Evolutionary conservation across 1,139 yeast species (phyloP).

Genomic region (Entelexis paramagnoliae): DNA sequence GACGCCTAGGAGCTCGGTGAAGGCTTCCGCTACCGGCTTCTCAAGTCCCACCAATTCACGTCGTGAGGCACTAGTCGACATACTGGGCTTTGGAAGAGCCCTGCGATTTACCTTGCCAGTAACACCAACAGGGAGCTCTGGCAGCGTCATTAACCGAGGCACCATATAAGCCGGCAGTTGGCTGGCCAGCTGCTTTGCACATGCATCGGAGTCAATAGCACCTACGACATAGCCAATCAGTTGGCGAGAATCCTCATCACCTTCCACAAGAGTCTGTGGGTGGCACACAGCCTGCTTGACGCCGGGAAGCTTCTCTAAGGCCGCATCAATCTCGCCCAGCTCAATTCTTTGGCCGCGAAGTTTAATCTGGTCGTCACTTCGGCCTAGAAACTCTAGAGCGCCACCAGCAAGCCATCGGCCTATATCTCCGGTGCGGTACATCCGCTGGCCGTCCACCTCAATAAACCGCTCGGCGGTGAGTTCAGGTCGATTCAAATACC

Average conservation of each 20-base stretch:
- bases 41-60: slow-evolving; percentile 9
- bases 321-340: slow-evolving; percentile 27
- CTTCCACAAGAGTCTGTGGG: slow-evolving; percentile 7
- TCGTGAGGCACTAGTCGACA: background rate
- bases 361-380: slow-evolving; percentile 28
- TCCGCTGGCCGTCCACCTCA: slow-evolving; percentile 8
- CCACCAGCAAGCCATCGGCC: slow-evolving; percentile 24
- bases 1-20: slow-evolving; percentile 5
- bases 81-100: slow-evolving; percentile 8
- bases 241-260: slow-evolving; percentile 16
- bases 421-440: slow-evolving; percentile 28
- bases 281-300: slow-evolving; percentile 17
- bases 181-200: background rate
- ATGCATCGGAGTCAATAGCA: background rate
- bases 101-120: slow-evolving; percentile 15
- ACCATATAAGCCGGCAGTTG: slow-evolving; percentile 16
- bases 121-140: slow-evolving; percentile 7
- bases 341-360: slow-evolving; percentile 29
- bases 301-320: slow-evolving; percentile 2
- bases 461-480: slow-evolving; percentile 24
- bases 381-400: slow-evolving; percentile 23
- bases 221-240: slow-evolving; percentile 16
- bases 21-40: slow-evolving; percentile 9
- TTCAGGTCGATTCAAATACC: slow-evolving; percentile 25
- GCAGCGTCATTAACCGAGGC: slow-evolving; percentile 8